Percentiles rank a stretch among this genome's conserved stretches.
phyloP scores from a whole-genome alignment of 2,329 filamentous ascomycete species.

The Cordyceps fumosorosea region DNA sequence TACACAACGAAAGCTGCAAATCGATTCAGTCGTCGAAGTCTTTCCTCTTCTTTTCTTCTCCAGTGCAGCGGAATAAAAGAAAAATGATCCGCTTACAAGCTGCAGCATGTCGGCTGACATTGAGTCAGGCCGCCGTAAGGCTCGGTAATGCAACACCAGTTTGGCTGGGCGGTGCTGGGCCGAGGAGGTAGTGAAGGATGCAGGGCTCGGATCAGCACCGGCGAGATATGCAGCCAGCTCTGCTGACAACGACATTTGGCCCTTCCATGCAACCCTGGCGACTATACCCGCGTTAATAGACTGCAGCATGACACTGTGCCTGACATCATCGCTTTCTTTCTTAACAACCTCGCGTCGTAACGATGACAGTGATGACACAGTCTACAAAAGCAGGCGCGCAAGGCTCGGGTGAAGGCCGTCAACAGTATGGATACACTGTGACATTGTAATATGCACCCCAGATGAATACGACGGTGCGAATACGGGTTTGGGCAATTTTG shows the following conservation, averaged over 20 bases:
- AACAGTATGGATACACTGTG: background rate
- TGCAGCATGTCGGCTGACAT: conserved; percentile 1
- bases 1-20: background rate
- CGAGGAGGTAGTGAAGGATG: background rate
- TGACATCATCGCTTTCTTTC: background rate
- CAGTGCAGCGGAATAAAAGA: background rate
- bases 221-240: background rate
- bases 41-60: background rate
- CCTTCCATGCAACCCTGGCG: background rate
- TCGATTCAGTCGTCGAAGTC: background rate
- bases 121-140: background rate
- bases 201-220: background rate
- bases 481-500: background rate
- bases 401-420: background rate
- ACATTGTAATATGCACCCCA: conserved; percentile 5
- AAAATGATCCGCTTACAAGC: background rate
- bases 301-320: background rate
- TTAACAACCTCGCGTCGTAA: background rate
- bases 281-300: background rate
- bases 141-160: background rate
- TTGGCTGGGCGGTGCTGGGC: background rate
- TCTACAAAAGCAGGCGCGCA: background rate
- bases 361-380: background rate
- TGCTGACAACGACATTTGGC: conserved; percentile 1
- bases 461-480: conserved; percentile 7